phyloP scores from a whole-genome alignment of 2,329 filamentous ascomycete species.

The Colletotrichum sp. region DNA sequence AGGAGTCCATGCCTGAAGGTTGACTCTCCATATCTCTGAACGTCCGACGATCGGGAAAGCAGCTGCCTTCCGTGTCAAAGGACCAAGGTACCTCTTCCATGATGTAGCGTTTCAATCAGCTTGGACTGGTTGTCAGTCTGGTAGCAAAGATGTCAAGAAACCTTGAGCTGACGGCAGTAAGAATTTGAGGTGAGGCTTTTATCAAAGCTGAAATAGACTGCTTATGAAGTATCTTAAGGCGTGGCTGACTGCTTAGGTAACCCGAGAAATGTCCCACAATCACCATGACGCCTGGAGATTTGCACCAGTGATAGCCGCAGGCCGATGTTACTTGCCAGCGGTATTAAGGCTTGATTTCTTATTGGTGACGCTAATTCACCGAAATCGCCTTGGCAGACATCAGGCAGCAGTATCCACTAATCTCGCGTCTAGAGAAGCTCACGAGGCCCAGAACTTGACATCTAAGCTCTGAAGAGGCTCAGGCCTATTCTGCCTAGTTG shows the following conservation, averaged over 20 bases:
- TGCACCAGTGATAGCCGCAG: neutral
- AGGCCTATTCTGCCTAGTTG: neutral
- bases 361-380: neutral
- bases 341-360: neutral
- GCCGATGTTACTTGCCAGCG: neutral
- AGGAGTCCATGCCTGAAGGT: neutral
- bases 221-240: neutral
- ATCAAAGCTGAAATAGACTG: neutral
- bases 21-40: neutral
- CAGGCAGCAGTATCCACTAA: neutral
- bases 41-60: accelerated
- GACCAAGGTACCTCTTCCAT: no score
- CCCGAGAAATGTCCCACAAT: accelerated
- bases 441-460: neutral
- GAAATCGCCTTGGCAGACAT: neutral
- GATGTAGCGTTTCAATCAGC: no score
- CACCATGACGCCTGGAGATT: no score
- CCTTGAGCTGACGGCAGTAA: accelerated
- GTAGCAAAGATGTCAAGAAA: neutral
- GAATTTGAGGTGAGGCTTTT: neutral
- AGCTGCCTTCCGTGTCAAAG: neutral
- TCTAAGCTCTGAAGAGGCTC: neutral
- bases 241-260: neutral
- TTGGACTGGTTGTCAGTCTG: no score
- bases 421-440: neutral